Evolutionary conservation across 148 eudicot species (phyloP), one percentile per base, ranked within the genome.

Genomic region (Heliamphora exappendiculata): DNA sequence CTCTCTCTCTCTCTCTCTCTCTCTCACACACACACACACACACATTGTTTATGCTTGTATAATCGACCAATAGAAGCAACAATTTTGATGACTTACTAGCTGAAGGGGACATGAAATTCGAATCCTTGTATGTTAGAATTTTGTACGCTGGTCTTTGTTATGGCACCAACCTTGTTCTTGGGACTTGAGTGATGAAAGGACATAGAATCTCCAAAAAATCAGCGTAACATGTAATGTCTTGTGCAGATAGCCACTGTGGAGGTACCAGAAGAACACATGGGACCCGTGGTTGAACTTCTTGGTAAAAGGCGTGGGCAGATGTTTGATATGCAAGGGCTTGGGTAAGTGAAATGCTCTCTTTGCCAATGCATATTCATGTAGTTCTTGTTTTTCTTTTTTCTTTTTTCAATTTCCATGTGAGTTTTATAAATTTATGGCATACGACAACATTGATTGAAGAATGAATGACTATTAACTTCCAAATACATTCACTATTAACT

Each of bases 251-350:
- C 98, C 72, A 83, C 91, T 24, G 97, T 95, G 73, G 98, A 92
- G 86, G 98, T 95, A 67, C 96, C 94, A 2, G 96, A 95, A 84
- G 91, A 82, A 78, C 93, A 92, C 72, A 82, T 92, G 93, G 98
- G 98, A 13, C 65, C 97, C 44, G 96, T 95, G 68, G 97, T 95
- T 69, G 98, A 95, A 85, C 94, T 95, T 83, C 93, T 95, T 73
- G 98, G 98, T 77, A 87, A 85, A 91, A 88, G 98, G 82, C 97
- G 98, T 85, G 98, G 98, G 62, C 91, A 81, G 77, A 95, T 95
- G 98, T 81, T 87, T 81, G 94, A 95, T 72, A 92, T 95, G 98
- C 89, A 92, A 86, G 92, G 89, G 65, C 80, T 83, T 70, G 98
- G 98, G 98, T 94, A 87, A 55, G 91, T 80, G 42, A 70, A 74